phyloP scores from a whole-genome alignment of 345 rosid genomes.

The Dovyalis caffra region DNA sequence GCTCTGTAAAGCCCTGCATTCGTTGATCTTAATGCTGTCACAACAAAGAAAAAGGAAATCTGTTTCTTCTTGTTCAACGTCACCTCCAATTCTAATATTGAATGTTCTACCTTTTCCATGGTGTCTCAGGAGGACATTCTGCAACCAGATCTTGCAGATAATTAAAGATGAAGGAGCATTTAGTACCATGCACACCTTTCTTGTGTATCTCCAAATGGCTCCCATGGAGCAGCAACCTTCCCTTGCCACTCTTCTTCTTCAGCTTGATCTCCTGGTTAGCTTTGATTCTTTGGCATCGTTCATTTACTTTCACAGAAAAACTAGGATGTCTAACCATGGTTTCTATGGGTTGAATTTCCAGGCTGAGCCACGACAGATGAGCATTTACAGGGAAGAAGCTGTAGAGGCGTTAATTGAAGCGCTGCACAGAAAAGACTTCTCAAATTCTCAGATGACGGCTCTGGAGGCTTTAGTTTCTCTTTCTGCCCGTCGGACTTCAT shows the following conservation, averaged over 20 bases:
- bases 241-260: conserved; percentile 62
- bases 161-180: conserved; percentile 63
- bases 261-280: conserved; percentile 64
- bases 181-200: conserved; percentile 69
- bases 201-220: conserved; percentile 71
- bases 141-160: conserved; percentile 50
- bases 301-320: background rate
- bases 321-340: conserved; percentile 1
- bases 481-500: conserved; percentile 46
- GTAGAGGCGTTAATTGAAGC: conserved; percentile 53
- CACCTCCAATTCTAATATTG: background rate
- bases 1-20: background rate
- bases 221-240: conserved; percentile 60
- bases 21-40: background rate
- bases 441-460: conserved; percentile 51
- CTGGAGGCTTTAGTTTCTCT: conserved; percentile 49
- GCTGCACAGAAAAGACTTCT: conserved; percentile 53
- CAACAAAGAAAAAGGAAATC: background rate
- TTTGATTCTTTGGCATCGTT: conserved; percentile 5
- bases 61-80: background rate
- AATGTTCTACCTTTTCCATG: conserved; percentile 6
- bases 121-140: conserved; percentile 44
- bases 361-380: conserved; percentile 72
- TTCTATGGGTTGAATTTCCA: conserved; percentile 19
- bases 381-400: conserved; percentile 75